Evolutionary conservation across 768 basidiomycete genomes (phyloP), one percentile per base, ranked within the genome.

Genomic region (Calocybe gangraenosa): DNA sequence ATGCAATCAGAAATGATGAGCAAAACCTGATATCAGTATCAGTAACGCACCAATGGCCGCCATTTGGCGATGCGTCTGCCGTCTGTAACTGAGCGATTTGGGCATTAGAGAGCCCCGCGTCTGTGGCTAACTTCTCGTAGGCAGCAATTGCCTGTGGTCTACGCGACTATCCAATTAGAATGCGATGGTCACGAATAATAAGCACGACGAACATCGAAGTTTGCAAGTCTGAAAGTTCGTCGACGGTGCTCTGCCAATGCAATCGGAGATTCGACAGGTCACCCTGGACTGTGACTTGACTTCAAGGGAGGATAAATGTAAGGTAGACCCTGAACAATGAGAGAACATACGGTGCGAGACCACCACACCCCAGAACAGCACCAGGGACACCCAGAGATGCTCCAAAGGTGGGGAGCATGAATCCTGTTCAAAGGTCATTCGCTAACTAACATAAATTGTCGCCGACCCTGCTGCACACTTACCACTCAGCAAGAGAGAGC

Each of bases 401-500:
- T 9, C 50, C 60, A 37, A 60, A 62, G 0, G 50, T 28, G 0
- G 55, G 60, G n/a, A 61, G 46, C 51, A 53, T 56, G 49, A 61
- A 61, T 20, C 60, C 58, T 57, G 37, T 36, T 15, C 14, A 22
- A 35, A 7, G 19, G 23, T 14, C 18, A 14, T 5, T n/a, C 25
- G n/a, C n/a, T n/a, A 28, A 28, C 25, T 11, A 28, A 28, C 25
- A 28, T 28, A 5, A 11, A n/a, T n/a, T n/a, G n/a, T n/a, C n/a
- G n/a, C n/a, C n/a, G 11, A 11, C 25, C 25, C 25, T 6, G 5
- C 25, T 6, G 11, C 11, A 28, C 3, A 48, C 48, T 34, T 36
- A 53, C 59, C 60, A 45, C 57, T 57, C 39, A 62, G 39, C 28
- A 62, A 32, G n/a, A 62, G 46, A 13, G 57, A 53, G 2, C 60